Evolutionary conservation across 345 rosid species (phyloP).

Genomic region (Erucastrum elatum): DNA sequence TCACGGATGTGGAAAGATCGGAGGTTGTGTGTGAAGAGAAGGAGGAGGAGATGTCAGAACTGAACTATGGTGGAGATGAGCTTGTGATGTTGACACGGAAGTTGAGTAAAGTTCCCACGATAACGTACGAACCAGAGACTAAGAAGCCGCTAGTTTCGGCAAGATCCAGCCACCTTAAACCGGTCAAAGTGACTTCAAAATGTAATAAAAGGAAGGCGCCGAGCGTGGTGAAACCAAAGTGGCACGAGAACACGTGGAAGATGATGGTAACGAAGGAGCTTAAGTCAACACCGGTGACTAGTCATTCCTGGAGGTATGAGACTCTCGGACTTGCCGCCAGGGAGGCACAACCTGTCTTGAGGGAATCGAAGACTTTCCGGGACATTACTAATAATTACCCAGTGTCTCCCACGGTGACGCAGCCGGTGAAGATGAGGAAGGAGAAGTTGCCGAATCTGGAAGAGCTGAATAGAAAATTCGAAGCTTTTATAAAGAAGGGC

Average conservation of each 20-base stretch:
- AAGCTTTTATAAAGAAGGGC: conserved; percentile 74
- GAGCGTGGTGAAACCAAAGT: conserved; percentile 33
- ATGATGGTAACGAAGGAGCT: conserved; percentile 38
- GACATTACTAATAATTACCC: conserved; percentile 59
- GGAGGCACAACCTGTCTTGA: conserved; percentile 26
- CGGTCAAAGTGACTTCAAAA: conserved; percentile 49
- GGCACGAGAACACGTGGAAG: conserved; percentile 16
- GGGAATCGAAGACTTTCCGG: conserved; percentile 64
- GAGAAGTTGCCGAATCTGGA: conserved; percentile 65
- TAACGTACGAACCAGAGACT: conserved; percentile 38
- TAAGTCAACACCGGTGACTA: conserved; percentile 50
- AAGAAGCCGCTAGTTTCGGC: conserved; percentile 50
- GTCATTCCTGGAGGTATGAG: conserved; percentile 49
- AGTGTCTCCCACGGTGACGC: conserved; percentile 29
- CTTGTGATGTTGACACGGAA: conserved; percentile 36
- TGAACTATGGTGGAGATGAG: conserved; percentile 39
- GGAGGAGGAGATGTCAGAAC: not conserved
- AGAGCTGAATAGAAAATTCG: conserved; percentile 77
- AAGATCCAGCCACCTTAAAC: conserved; percentile 32
- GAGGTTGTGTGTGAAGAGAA: conserved; percentile 1
- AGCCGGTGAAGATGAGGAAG: conserved; percentile 46
- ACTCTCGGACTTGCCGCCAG: not conserved
- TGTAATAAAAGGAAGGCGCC: conserved; percentile 38
- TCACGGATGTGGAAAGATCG: conserved; percentile 6
- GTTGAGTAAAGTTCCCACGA: conserved; percentile 26